Evolutionary conservation across 2,329 filamentous ascomycete genomes (phyloP).

Genomic region (Curvularia lunata): DNA sequence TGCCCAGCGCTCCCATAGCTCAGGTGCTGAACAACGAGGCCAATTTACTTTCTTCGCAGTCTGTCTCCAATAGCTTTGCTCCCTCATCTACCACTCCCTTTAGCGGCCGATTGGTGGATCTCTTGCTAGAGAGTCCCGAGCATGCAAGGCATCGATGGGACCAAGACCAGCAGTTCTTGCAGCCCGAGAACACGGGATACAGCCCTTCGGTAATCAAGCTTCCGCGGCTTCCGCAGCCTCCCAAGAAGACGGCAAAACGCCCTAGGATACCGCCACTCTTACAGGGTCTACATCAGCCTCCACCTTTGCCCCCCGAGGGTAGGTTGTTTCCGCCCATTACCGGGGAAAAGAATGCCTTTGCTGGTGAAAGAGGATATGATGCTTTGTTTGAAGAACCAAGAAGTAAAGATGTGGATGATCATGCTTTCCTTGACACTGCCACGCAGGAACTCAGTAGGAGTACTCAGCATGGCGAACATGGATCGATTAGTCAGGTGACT

Average conservation of each 20-base stretch:
- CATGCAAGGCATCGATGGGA: conserved; percentile 29
- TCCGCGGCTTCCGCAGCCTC: conserved; percentile 49
- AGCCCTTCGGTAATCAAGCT: conserved; percentile 41
- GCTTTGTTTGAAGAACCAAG: conserved; percentile 17
- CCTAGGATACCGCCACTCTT: conserved; percentile 57
- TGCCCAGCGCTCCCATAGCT: conserved; percentile 44
- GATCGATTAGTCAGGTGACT: neutral
- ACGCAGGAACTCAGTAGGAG: conserved; percentile 5
- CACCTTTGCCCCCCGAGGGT: conserved; percentile 59
- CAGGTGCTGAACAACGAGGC: conserved; percentile 43
- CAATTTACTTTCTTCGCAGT: conserved; percentile 19
- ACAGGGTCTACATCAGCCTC: conserved; percentile 68
- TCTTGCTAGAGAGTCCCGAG: conserved; percentile 29
- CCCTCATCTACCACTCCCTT: conserved; percentile 30
- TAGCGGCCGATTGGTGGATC: conserved; percentile 39
- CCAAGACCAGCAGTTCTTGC: conserved; percentile 26
- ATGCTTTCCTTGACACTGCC: conserved; percentile 5
- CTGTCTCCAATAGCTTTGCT: conserved; percentile 16
- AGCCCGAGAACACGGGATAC: conserved; percentile 18
- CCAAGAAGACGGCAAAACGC: conserved; percentile 41
- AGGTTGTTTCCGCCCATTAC: conserved; percentile 67
- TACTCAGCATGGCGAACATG: conserved; percentile 3
- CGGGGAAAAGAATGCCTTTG: conserved; percentile 49
- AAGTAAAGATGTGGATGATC: conserved; percentile 20
- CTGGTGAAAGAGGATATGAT: conserved; percentile 19